Conservation (phyloP, 202 grass and related monocot genomes). For the Dendrocalamus latiflorus region DNA sequence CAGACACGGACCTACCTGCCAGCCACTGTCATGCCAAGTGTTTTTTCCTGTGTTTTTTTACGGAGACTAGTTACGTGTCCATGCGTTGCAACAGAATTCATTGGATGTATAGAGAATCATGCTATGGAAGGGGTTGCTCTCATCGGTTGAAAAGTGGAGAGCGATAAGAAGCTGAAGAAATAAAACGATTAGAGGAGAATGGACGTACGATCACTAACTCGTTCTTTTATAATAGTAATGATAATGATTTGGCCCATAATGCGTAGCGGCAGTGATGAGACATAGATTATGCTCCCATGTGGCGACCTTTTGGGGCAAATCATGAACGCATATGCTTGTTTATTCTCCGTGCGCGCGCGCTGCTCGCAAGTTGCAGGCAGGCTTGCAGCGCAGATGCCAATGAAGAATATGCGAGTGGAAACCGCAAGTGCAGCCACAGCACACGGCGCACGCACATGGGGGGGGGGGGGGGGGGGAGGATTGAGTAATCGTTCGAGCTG, state of each 20-base stretch:
- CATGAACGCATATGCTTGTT: background rate
- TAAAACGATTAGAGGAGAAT: too few relatives aligned
- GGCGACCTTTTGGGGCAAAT: background rate
- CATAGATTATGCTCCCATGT: slow-evolving; percentile 8
- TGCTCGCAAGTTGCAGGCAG: background rate
- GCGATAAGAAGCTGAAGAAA: too few relatives aligned
- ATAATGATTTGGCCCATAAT: too few relatives aligned
- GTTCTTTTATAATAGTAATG: too few relatives aligned
- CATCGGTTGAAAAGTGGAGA: too few relatives aligned
- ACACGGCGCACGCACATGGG: background rate
- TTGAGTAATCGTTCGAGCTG: background rate
- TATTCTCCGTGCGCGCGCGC: background rate
- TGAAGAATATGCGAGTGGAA: background rate
- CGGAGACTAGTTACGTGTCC: too few relatives aligned
- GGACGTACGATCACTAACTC: too few relatives aligned
- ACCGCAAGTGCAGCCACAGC: background rate
- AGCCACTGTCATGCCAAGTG: background rate
- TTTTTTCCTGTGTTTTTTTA: background rate
- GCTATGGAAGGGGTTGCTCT: too few relatives aligned
- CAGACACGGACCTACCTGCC: background rate
- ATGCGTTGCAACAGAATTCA: too few relatives aligned
- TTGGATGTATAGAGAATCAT: too few relatives aligned
- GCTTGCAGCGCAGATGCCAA: background rate
- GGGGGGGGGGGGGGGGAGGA: background rate
- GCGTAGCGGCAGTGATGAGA: background rate